Evolutionary conservation across 495 filamentous ascomycete genomes (phyloP).

Genomic region (Trichoderma virens): DNA sequence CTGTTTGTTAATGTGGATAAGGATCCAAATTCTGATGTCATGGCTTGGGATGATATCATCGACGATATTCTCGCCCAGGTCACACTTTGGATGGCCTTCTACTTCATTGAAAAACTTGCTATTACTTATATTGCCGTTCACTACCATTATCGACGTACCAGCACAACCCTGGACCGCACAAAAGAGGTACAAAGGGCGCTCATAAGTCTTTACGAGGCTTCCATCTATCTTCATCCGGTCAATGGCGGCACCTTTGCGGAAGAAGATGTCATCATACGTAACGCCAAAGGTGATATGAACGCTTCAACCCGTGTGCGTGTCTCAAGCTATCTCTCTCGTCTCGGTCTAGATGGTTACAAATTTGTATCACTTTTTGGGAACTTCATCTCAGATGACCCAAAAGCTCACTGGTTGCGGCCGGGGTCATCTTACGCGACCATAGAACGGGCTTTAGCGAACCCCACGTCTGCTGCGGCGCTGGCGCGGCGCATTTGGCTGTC

Average conservation of each 20-base stretch:
- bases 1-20: conserved; percentile 12
- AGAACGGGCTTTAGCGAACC: conserved; percentile 22
- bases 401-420: conserved; percentile 22
- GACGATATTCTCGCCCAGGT: conserved; percentile 20
- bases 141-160: conserved; percentile 71
- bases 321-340: conserved; percentile 18
- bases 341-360: conserved; percentile 23
- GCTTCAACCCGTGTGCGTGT: conserved; percentile 19
- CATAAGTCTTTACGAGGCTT: conserved; percentile 65
- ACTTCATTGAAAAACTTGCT: conserved; percentile 57
- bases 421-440: conserved; percentile 21
- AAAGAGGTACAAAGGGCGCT: conserved; percentile 64
- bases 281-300: conserved; percentile 21
- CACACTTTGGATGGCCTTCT: conserved; percentile 34
- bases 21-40: background rate
- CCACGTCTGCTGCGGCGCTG: conserved; percentile 41
- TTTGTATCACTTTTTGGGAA: conserved; percentile 26
- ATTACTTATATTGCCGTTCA: conserved; percentile 76
- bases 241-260: conserved; percentile 18
- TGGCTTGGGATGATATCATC: conserved; percentile 18
- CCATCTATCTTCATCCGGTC: conserved; percentile 29
- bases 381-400: conserved; percentile 18
- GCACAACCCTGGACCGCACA: conserved; percentile 54
- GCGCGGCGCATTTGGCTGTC: conserved; percentile 26
- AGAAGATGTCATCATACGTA: conserved; percentile 24